Evolutionary conservation across 2,329 filamentous ascomycete genomes (phyloP), one percentile per base, ranked within the genome.

Genomic region (Colletotrichum acutatum): DNA sequence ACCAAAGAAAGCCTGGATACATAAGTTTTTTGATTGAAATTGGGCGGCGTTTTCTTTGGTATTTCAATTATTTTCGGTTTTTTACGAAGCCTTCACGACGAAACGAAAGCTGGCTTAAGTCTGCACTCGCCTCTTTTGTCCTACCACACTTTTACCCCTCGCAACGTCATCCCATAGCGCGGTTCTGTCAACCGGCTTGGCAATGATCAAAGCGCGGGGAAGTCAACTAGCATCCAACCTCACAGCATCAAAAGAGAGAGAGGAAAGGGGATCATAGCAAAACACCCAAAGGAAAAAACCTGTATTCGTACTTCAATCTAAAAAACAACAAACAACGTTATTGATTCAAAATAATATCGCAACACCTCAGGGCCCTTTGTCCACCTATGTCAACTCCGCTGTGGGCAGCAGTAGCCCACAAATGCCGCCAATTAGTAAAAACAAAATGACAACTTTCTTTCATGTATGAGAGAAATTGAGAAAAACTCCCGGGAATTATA

Each of bases 291-390:
- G 8, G 16, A 22, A 37, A n/a, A 37, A 24, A 58, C 49, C 54
- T 74, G 61, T 69, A 66, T 66, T 62, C 69, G 22, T 71, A 71
- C 49, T 37, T 71, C 56, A 66, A 66, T 71, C 37, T 58, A 58
- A 71, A 37, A 7, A 8, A 34, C 32, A 34, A 34, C 32, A 34
- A 53, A 19, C 9, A 53, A 42, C 28, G 30, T 71, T 66, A 28
- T 28, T 57, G 61, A 62, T 62, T 22, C 42, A 49, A 65, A 62
- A 65, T 53, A 49, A 65, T 57, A 65, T 53, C 49, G 34, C 61
- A 53, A 58, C 71, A 66, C 61, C 59, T 24, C 24, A 60, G 60
- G 58, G 30, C 14, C 53, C 52, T 46, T 46, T 63, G 37, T 54
- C 58, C 63, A 61, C 28, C 61, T 32, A 66, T 66, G 46, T 66